Conservation (phyloP, 2,329 filamentous ascomycete species). For the Monilinia fructicola region DNA sequence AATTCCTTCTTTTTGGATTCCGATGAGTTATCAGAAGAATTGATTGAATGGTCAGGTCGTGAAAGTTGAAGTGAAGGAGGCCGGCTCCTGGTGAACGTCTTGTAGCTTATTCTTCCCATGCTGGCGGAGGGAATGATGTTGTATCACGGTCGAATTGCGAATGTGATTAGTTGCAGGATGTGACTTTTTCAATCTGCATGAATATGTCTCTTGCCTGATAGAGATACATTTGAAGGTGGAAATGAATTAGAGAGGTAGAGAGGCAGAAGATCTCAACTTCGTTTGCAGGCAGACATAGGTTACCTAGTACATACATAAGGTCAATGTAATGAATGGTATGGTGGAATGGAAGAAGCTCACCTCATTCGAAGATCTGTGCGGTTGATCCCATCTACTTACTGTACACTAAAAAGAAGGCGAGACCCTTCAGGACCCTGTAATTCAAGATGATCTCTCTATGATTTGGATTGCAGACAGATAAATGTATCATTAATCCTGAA, state of each 20-base stretch:
- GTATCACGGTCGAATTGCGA: slow-evolving; percentile 2
- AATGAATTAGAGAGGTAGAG: slow-evolving; percentile 4
- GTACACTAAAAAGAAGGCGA: neutral
- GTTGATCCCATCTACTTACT: neutral
- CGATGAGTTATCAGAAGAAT: neutral
- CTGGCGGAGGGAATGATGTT: neutral
- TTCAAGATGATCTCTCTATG: neutral
- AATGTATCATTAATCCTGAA: neutral
- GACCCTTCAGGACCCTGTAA: neutral
- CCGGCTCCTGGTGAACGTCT: neutral
- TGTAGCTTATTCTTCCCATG: slow-evolving; percentile 7
- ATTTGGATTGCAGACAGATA: neutral
- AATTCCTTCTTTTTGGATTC: slow-evolving; percentile 4
- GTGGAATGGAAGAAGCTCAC: neutral
- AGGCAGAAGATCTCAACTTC: neutral
- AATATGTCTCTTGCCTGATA: neutral
- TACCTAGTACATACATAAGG: neutral
- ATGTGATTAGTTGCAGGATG: neutral
- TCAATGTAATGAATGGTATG: no score
- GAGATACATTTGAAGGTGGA: neutral
- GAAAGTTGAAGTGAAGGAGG: neutral
- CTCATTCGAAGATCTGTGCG: neutral
- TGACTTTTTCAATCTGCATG: slow-evolving; percentile 6
- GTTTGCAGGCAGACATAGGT: no score
- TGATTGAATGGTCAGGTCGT: neutral